phyloP scores from a whole-genome alignment of 2,329 filamentous ascomycete species.

The Dactylonectria macrodidyma region DNA sequence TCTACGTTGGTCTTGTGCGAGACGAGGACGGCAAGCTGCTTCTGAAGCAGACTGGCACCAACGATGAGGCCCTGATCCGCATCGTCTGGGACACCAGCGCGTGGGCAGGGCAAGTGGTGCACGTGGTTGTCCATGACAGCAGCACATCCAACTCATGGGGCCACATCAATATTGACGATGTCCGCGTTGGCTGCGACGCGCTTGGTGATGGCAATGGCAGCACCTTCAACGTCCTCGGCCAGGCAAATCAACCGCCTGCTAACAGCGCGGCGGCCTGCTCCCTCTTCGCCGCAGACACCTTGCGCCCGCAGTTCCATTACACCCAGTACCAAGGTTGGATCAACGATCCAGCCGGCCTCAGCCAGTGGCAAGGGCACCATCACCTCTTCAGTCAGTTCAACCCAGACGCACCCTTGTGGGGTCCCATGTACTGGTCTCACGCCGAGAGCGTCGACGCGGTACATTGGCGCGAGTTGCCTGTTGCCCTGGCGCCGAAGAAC shows the following conservation, averaged over 20 bases:
- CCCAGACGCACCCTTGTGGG: constrained; percentile 43
- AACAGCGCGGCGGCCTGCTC: constrained; percentile 34
- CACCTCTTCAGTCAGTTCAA: constrained; percentile 48
- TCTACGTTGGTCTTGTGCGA: constrained; percentile 49
- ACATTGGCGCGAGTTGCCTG: constrained; percentile 44
- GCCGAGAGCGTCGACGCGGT: constrained; percentile 43
- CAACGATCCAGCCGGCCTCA: constrained; percentile 47
- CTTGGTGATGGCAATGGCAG: constrained; percentile 42
- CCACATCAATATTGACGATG: constrained; percentile 53
- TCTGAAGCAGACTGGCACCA: constrained; percentile 48
- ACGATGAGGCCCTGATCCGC: constrained; percentile 50
- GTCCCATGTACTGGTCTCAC: constrained; percentile 48
- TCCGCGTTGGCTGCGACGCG: constrained; percentile 48
- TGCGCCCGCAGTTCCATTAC: constrained; percentile 47
- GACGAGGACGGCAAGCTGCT: constrained; percentile 44
- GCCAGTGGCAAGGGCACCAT: constrained; percentile 44
- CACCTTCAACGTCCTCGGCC: constrained; percentile 48
- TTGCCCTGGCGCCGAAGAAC: constrained; percentile 39
- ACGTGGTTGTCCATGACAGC: constrained; percentile 44
- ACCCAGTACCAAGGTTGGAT: constrained; percentile 49
- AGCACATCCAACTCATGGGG: constrained; percentile 40
- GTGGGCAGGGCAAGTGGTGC: constrained; percentile 45
- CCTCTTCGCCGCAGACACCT: constrained; percentile 45
- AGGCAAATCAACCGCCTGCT: constrained; percentile 46
- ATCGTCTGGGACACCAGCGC: constrained; percentile 50